Evolutionary conservation across 2,329 filamentous ascomycete species (phyloP).

Genomic region (Akanthomyces dipterigenus): DNA sequence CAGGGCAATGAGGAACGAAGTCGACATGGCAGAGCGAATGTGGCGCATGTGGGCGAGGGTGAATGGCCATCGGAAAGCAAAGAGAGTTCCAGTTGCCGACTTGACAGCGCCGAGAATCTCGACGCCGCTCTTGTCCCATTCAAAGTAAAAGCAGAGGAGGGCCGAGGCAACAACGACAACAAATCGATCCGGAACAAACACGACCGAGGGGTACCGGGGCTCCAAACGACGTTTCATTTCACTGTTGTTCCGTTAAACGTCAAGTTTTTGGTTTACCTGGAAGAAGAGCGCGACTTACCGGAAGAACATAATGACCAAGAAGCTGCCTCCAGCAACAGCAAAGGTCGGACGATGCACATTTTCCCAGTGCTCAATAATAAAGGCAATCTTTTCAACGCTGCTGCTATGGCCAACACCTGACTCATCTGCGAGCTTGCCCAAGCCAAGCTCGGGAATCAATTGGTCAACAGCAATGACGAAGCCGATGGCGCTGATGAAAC

Average conservation of each 20-base stretch:
- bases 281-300: constrained; percentile 44
- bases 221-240: constrained; percentile 77
- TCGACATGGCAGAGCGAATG: constrained; percentile 79
- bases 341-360: constrained; percentile 69
- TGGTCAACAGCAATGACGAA: constrained; percentile 96
- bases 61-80: constrained; percentile 84
- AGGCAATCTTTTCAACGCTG: constrained; percentile 76
- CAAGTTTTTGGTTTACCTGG: neutral
- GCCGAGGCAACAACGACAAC: constrained; percentile 81
- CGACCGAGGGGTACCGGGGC: constrained; percentile 69
- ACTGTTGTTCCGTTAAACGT: constrained; percentile 33
- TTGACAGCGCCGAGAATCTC: constrained; percentile 78
- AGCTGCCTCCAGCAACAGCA: constrained; percentile 70
- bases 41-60: constrained; percentile 68
- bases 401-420: constrained; percentile 71
- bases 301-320: constrained; percentile 84
- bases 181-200: constrained; percentile 89
- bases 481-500: constrained; percentile 95
- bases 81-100: constrained; percentile 61
- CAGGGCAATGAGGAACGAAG: constrained; percentile 85
- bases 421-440: constrained; percentile 59
- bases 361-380: constrained; percentile 61
- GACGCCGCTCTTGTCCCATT: constrained; percentile 75
- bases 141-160: constrained; percentile 66
- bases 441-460: constrained; percentile 80